Evolutionary conservation across 2,329 filamentous ascomycete genomes (phyloP), one percentile per base, ranked within the genome.

Genomic region (Fusarium keratoplasticum): DNA sequence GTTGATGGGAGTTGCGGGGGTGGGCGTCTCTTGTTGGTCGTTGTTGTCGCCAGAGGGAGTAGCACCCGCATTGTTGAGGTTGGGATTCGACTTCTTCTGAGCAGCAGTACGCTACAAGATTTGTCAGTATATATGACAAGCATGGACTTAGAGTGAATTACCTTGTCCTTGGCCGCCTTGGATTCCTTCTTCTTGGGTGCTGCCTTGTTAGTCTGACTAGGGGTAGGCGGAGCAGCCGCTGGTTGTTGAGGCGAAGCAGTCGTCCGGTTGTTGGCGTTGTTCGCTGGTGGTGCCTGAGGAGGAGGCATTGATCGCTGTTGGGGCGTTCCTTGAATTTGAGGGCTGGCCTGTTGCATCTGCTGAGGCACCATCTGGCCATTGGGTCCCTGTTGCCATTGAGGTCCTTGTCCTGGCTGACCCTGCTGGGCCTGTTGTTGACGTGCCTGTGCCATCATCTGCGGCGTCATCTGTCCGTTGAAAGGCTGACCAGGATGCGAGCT

Each of bases 111-210:
- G 85, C 81, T 81, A 62, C 54, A 52, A 27, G 33, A 61, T 33
- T 60, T 58, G 67, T 78, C 52, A 77, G 59, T 65, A 59, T 70
- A 27, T 47, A 52, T 36, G n/a, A 44, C 10, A 4, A 3, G 25
- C 3, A 54, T 35, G 36, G 6, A 36, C n/a, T n/a, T n/a, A 44
- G 20, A 22, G 36, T 47, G 44, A 33, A 85, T 84, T 88, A 94
- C 92, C 91, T 94, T 94, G 66, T 84, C 86, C 82, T 92, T 93
- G 6, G 89, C 86, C 70, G 86, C 88, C 82, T 92, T 92, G 6
- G 84, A 85, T 35, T 91, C 90, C 86, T 94, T 94, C 88, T 96
- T 96, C 82, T 94, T 95, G 1, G 93, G 92, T 36, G 90, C 91
- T 5, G 92, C 83, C 85, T 96, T 96, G 79, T 91, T 92, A 2